Evolutionary conservation across 495 filamentous ascomycete genomes (phyloP).

Genomic region (Delitschia confertaspora): DNA sequence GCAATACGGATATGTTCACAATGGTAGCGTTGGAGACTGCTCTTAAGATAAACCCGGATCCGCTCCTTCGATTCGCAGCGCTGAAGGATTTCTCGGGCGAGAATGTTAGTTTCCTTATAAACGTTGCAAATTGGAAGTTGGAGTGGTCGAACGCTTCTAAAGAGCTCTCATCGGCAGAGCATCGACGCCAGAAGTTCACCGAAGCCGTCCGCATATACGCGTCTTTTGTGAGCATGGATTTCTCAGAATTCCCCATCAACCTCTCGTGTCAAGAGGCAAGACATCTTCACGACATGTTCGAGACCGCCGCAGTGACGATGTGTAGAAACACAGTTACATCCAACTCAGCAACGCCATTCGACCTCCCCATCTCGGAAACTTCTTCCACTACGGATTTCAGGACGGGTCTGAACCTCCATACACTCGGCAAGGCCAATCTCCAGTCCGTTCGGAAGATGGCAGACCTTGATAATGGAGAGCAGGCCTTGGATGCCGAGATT

Average conservation of each 20-base stretch:
- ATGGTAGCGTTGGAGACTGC: constrained; percentile 54
- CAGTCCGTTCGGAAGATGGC: constrained; percentile 9
- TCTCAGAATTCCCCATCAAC: constrained; percentile 56
- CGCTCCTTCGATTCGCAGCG: constrained; percentile 52
- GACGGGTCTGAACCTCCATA: constrained; percentile 8
- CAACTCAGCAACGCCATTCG: constrained; percentile 9
- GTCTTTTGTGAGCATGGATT: constrained; percentile 45
- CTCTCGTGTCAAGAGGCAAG: constrained; percentile 44
- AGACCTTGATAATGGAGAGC: constrained; percentile 8
- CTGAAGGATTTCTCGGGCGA: constrained; percentile 57
- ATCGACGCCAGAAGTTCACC: constrained; percentile 14
- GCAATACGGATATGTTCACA: constrained; percentile 41
- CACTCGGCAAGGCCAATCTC: constrained; percentile 7
- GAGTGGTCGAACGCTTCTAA: constrained; percentile 23
- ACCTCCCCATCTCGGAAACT: neutral
- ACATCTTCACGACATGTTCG: constrained; percentile 45
- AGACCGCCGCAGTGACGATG: constrained; percentile 28
- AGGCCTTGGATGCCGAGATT: constrained; percentile 33
- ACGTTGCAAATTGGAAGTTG: constrained; percentile 48
- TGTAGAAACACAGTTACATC: neutral
- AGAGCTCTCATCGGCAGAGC: constrained; percentile 2
- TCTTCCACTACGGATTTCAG: constrained; percentile 6
- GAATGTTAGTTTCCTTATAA: constrained; percentile 57
- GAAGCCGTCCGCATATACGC: constrained; percentile 47
- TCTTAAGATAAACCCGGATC: constrained; percentile 45